Percentiles rank a stretch among this genome's conserved stretches.
These are phyloP conservation scores for Dictyostelium intermedium DNA, from an alignment of 78 protist genomes.

Conservation along the genomic window DNA sequence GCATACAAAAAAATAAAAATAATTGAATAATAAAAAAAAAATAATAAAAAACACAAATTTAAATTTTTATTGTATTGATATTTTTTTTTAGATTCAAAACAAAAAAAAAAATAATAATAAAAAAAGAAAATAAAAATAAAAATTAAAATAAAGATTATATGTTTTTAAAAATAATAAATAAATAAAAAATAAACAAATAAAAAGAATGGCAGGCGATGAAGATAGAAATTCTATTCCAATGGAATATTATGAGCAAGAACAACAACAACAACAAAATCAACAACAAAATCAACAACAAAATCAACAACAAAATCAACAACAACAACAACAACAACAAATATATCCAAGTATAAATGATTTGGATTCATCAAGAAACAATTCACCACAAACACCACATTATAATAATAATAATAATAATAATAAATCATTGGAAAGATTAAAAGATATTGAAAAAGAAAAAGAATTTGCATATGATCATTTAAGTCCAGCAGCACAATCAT, in stretches of 20 bases:
- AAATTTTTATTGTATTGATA: too few species aligned
- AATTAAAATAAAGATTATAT: too few species aligned
- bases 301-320: background rate
- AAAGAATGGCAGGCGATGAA: background rate
- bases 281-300: background rate
- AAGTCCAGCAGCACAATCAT: background rate
- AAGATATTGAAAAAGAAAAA: background rate
- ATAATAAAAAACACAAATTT: too few species aligned
- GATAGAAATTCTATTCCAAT: slow-evolving; percentile 12
- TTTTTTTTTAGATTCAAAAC: too few species aligned
- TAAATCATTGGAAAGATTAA: background rate
- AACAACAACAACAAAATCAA: background rate
- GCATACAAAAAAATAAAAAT: too few species aligned
- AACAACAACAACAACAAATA: background rate
- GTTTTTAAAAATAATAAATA: background rate
- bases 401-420: background rate
- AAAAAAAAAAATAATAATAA: too few species aligned
- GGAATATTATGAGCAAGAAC: background rate
- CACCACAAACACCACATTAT: background rate
- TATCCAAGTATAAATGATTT: background rate
- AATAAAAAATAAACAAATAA: background rate
- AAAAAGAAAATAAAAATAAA: too few species aligned
- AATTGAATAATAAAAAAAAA: too few species aligned
- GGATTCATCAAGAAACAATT: background rate
- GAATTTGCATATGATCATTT: background rate